These are phyloP conservation scores for Teratosphaeria zuluensis DNA, from an alignment of 2,329 filamentous ascomycete species.

Conservation along the genomic window DNA sequence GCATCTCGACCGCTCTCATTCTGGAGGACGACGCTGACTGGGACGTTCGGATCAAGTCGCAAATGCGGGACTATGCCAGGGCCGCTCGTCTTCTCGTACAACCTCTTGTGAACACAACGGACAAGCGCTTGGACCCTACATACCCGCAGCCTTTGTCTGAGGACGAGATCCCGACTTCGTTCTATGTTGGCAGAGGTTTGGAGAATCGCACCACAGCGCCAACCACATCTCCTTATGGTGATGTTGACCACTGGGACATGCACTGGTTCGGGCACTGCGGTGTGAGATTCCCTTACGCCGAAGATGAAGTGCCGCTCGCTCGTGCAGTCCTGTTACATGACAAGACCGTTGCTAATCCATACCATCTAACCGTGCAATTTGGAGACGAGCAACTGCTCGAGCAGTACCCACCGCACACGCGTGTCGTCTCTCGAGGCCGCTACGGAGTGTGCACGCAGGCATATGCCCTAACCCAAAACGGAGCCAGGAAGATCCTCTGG, in stretches of 20 bases:
- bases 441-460: slow-evolving; percentile 32
- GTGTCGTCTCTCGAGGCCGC: slow-evolving; percentile 33
- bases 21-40: slow-evolving; percentile 38
- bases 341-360: slow-evolving; percentile 12
- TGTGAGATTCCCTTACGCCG: slow-evolving; percentile 18
- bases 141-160: slow-evolving; percentile 6
- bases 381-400: slow-evolving; percentile 6
- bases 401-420: slow-evolving; percentile 27
- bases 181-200: slow-evolving; percentile 5
- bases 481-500: slow-evolving; percentile 34
- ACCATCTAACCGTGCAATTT: slow-evolving; percentile 14
- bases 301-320: slow-evolving; percentile 9
- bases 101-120: slow-evolving; percentile 9
- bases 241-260: slow-evolving; percentile 26
- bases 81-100: slow-evolving; percentile 30
- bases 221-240: slow-evolving; percentile 14
- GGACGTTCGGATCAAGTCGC: slow-evolving; percentile 35
- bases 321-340: slow-evolving; percentile 15
- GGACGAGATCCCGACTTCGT: slow-evolving; percentile 5
- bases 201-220: slow-evolving; percentile 1
- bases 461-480: slow-evolving; percentile 36
- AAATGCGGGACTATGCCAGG: slow-evolving; percentile 27
- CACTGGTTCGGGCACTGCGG: slow-evolving; percentile 36
- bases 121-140: slow-evolving; percentile 13
- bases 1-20: slow-evolving; percentile 31